Percentiles rank a stretch among this genome's conserved stretches.
These are phyloP conservation scores for Epichloe coenophiala DNA, from an alignment of 2,329 filamentous ascomycete species.

Conservation along the genomic window DNA sequence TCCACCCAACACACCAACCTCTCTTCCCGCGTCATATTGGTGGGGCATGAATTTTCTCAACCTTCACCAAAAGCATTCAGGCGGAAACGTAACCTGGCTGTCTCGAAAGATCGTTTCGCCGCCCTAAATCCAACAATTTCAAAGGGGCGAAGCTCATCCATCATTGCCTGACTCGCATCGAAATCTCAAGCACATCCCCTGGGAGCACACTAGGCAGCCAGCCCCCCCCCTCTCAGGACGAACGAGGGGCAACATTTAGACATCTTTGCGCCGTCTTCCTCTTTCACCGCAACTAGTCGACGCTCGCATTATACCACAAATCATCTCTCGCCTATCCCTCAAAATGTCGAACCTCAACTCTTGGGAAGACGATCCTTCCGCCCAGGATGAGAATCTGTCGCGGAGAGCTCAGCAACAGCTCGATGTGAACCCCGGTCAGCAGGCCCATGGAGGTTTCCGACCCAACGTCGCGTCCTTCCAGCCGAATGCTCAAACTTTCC, in stretches of 20 bases:
- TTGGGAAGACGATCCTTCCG: slow-evolving; percentile 80
- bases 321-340: not conserved
- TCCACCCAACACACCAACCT: slow-evolving; percentile 4
- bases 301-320: not conserved
- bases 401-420: slow-evolving; percentile 64
- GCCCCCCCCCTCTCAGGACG: not conserved
- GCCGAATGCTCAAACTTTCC: slow-evolving; percentile 56
- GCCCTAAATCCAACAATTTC: slow-evolving; percentile 1
- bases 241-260: slow-evolving; percentile 1
- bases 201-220: not conserved
- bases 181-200: not conserved
- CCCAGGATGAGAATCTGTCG: slow-evolving; percentile 65
- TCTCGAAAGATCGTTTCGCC: not conserved
- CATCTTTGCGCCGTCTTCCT: not conserved
- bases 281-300: not conserved
- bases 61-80: slow-evolving; percentile 12
- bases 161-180: not conserved
- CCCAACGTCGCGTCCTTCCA: slow-evolving; percentile 53
- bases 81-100: slow-evolving; percentile 5
- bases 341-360: slow-evolving; percentile 82
- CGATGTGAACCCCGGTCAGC: slow-evolving; percentile 46
- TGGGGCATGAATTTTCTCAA: slow-evolving; percentile 29
- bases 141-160: not conserved
- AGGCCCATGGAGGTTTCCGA: slow-evolving; percentile 33
- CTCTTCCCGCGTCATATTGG: slow-evolving; percentile 22